Conservation (phyloP, 2,329 filamentous ascomycete genomes). For the Fusarium transvaalense region DNA sequence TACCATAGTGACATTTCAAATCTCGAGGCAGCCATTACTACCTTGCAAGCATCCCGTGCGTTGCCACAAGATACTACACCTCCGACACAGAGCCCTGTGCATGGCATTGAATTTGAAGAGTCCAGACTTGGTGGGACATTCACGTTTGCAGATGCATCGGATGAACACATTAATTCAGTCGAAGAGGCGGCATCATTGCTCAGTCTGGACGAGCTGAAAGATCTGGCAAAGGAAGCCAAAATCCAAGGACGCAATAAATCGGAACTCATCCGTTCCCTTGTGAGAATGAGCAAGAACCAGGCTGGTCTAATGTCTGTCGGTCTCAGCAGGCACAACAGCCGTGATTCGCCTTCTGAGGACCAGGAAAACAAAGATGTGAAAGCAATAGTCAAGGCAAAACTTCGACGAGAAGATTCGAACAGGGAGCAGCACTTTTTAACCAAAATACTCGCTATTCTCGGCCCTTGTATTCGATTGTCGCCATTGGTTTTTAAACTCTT, state of each 20-base stretch:
- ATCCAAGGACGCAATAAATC: constrained; percentile 89
- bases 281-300: constrained; percentile 80
- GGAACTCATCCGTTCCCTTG: constrained; percentile 80
- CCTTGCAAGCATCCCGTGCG: constrained; percentile 69
- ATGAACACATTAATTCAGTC: constrained; percentile 78
- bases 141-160: constrained; percentile 83
- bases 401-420: constrained; percentile 62
- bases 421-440: constrained; percentile 79
- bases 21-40: constrained; percentile 72
- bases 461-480: constrained; percentile 86
- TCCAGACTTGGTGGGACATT: constrained; percentile 69
- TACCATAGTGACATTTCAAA: constrained; percentile 89
- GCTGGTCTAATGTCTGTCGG: constrained; percentile 78
- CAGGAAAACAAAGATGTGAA: constrained; percentile 52
- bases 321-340: constrained; percentile 73
- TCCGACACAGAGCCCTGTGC: constrained; percentile 33
- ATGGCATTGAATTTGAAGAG: constrained; percentile 57
- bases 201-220: constrained; percentile 88
- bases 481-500: constrained; percentile 81
- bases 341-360: constrained; percentile 64
- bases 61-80: constrained; percentile 62
- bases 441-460: constrained; percentile 82
- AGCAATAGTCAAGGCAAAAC: constrained; percentile 13
- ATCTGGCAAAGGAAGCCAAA: constrained; percentile 86
- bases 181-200: constrained; percentile 87